Conservation (phyloP, 768 basidiomycete species). For the Kwoniella sp. region DNA sequence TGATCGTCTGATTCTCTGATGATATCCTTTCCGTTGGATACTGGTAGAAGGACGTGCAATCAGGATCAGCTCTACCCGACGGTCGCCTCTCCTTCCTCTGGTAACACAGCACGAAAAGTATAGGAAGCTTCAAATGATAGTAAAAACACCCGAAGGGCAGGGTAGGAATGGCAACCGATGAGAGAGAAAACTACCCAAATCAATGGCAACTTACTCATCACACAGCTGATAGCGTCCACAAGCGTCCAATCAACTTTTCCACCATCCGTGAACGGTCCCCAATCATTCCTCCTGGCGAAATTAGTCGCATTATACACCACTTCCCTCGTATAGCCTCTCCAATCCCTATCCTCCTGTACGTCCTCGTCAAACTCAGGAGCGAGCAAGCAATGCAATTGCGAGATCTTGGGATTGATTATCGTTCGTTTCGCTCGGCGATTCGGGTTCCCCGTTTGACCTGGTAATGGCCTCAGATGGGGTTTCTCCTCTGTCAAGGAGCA, state of each 20-base stretch:
- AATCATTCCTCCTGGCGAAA: slow-evolving; percentile 44
- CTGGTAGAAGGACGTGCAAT: too few species aligned
- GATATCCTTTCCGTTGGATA: slow-evolving; percentile 41
- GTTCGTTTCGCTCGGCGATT: slow-evolving; percentile 21
- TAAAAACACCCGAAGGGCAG: too few species aligned
- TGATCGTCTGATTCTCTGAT: slow-evolving; percentile 33
- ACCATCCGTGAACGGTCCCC: slow-evolving; percentile 43
- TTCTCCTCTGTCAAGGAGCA: slow-evolving; percentile 17
- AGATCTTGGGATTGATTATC: slow-evolving; percentile 35
- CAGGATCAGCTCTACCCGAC: too few species aligned
- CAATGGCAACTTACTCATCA: slow-evolving; percentile 54
- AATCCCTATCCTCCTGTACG: slow-evolving; percentile 24
- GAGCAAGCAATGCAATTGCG: slow-evolving; percentile 32
- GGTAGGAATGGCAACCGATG: too few species aligned
- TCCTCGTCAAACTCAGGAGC: slow-evolving; percentile 33
- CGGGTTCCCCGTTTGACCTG: slow-evolving; percentile 25
- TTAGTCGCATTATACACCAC: slow-evolving; percentile 38
- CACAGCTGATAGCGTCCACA: slow-evolving; percentile 44
- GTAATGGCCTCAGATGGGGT: slow-evolving; percentile 28
- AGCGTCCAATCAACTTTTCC: slow-evolving; percentile 50
- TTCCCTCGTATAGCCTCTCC: slow-evolving; percentile 38
- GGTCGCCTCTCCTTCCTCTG: too few species aligned
- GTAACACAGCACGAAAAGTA: too few species aligned
- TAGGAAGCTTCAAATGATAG: too few species aligned
- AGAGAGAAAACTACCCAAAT: too few species aligned